phyloP scores from a whole-genome alignment of 139 green algal genomes.

The Microglena sp. region DNA sequence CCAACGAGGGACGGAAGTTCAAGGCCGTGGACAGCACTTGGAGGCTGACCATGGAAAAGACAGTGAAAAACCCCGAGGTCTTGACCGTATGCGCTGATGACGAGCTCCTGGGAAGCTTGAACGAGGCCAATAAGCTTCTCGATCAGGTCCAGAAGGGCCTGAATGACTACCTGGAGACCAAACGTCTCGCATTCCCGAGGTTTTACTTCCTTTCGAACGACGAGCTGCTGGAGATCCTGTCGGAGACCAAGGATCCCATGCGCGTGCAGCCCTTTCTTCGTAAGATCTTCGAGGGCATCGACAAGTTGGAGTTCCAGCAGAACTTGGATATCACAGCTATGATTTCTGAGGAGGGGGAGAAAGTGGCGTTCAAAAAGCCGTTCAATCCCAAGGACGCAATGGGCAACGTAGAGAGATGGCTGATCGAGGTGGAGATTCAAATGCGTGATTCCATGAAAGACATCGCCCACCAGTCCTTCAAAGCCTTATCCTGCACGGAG shows the following conservation, averaged over 20 bases:
- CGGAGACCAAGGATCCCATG: slow-evolving; percentile 69
- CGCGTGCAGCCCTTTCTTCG: slow-evolving; percentile 71
- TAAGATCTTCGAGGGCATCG: slow-evolving; percentile 80
- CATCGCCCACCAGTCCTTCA: slow-evolving; percentile 27
- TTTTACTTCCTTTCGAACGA: slow-evolving; percentile 86
- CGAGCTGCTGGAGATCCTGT: slow-evolving; percentile 71
- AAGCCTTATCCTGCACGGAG: slow-evolving; percentile 44
- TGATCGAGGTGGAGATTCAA: slow-evolving; percentile 62
- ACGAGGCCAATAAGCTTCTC: slow-evolving; percentile 57
- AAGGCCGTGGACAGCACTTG: slow-evolving; percentile 64
- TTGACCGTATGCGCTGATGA: slow-evolving; percentile 53
- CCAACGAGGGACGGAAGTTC: slow-evolving; percentile 77
- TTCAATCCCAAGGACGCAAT: slow-evolving; percentile 53
- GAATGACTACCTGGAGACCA: slow-evolving; percentile 76
- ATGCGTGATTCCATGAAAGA: slow-evolving; percentile 56
- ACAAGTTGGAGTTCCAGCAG: slow-evolving; percentile 50
- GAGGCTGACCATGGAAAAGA: slow-evolving; percentile 64
- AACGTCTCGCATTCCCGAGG: slow-evolving; percentile 66
- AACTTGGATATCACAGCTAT: slow-evolving; percentile 53
- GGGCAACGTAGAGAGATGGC: slow-evolving; percentile 69
- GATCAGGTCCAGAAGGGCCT: slow-evolving; percentile 68
- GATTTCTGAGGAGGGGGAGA: slow-evolving; percentile 62
- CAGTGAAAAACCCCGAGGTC: slow-evolving; percentile 60
- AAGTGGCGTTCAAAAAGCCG: slow-evolving; percentile 20
- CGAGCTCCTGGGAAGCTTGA: slow-evolving; percentile 63